Evolutionary conservation across 768 basidiomycete genomes (phyloP).

Genomic region (Lactarius quietus): DNA sequence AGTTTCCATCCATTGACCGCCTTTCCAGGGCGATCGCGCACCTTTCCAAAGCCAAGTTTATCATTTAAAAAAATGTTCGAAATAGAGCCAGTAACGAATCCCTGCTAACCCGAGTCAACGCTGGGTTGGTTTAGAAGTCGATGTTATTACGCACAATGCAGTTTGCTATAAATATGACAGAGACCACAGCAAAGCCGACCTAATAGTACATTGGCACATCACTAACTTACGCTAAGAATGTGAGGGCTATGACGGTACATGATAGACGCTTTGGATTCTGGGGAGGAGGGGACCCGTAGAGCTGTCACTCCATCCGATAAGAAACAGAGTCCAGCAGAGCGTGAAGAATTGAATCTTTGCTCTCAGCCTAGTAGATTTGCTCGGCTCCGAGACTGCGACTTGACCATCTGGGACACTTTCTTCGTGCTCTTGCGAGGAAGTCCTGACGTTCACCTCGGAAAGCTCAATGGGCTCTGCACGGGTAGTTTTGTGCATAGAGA

Average conservation of each 20-base stretch:
- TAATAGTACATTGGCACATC: constrained; percentile 26
- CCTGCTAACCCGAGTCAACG: constrained; percentile 32
- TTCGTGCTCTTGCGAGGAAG: not conserved
- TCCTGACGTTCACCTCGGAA: not conserved
- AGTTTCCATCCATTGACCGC: not conserved
- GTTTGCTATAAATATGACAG: constrained; percentile 55
- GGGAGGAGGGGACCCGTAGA: constrained; percentile 72
- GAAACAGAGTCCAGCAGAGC: constrained; percentile 53
- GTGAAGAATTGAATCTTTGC: constrained; percentile 47
- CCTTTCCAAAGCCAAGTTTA: constrained; percentile 47
- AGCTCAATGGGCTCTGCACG: constrained; percentile 2
- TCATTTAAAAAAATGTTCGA: constrained; percentile 47
- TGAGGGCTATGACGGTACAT: constrained; percentile 32
- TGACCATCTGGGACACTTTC: not conserved
- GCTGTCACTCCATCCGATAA: constrained; percentile 78
- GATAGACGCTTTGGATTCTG: constrained; percentile 57
- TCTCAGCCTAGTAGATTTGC: not conserved
- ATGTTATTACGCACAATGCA: constrained; percentile 36
- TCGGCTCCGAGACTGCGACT: not conserved
- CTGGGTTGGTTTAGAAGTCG: not conserved
- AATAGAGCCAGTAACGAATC: constrained; percentile 46
- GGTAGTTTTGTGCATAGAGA: not conserved
- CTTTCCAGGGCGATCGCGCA: constrained; percentile 22
- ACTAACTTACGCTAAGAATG: not conserved
- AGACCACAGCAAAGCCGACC: constrained; percentile 53